phyloP scores from a whole-genome alignment of 2,329 filamentous ascomycete species.

The Drechmeria coniospora region DNA sequence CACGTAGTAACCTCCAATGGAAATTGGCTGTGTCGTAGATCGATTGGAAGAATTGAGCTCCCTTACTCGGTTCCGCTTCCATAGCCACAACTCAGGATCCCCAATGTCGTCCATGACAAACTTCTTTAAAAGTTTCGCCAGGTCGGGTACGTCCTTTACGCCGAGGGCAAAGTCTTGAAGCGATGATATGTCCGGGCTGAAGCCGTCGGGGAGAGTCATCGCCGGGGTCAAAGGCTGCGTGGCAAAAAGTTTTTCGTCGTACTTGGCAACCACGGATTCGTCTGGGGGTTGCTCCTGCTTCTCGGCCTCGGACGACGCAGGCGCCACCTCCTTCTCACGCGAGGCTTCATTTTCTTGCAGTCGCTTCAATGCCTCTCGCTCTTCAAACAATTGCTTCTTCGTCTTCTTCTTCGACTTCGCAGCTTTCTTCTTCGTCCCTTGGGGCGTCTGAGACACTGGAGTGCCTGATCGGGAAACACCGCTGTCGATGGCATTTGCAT shows the following conservation, averaged over 20 bases:
- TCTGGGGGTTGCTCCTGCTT: constrained; percentile 7
- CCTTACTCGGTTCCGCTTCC: constrained; percentile 38
- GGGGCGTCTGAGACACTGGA: constrained; percentile 24
- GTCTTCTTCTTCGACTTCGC: constrained; percentile 56
- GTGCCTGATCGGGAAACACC: constrained; percentile 30
- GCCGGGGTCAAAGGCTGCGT: constrained; percentile 28
- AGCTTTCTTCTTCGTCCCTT: constrained; percentile 39
- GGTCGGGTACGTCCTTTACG: constrained; percentile 31
- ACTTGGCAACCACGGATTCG: constrained; percentile 32
- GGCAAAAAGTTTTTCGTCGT: constrained; percentile 32
- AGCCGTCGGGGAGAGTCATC: constrained; percentile 27
- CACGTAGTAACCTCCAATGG: constrained; percentile 59
- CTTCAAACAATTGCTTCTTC: constrained; percentile 62
- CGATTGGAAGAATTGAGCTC: constrained; percentile 32
- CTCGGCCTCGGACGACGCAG: constrained; percentile 16
- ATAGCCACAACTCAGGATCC: constrained; percentile 39
- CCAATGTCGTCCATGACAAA: constrained; percentile 28
- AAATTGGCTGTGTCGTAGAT: constrained; percentile 16
- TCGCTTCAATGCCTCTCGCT: constrained; percentile 44
- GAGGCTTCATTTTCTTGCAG: constrained; percentile 32
- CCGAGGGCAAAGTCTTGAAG: constrained; percentile 29
- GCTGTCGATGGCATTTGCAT: constrained; percentile 26
- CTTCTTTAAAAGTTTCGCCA: constrained; percentile 31
- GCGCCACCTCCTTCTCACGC: constrained; percentile 24
- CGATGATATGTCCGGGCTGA: constrained; percentile 28